Conservation (phyloP, 495 filamentous ascomycete genomes). For the Hypoxylon fragiforme region DNA sequence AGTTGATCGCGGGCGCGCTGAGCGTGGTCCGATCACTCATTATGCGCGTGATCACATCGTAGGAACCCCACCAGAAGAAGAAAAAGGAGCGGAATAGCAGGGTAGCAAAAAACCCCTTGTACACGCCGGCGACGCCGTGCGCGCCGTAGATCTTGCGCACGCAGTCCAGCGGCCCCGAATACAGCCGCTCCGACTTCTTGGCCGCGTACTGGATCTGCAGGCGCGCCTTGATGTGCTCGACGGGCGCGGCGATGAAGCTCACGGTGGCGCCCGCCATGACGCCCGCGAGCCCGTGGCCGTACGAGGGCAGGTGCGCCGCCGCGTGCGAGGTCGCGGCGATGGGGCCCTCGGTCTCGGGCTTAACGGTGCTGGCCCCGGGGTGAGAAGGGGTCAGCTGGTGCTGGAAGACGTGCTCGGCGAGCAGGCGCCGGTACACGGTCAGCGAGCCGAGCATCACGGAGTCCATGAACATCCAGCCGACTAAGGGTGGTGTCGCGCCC, state of each 20-base stretch:
- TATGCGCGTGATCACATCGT: slow-evolving; percentile 75
- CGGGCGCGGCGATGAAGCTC: slow-evolving; percentile 86
- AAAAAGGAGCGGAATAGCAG: slow-evolving; percentile 90
- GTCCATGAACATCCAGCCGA: slow-evolving; percentile 99
- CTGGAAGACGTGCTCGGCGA: slow-evolving; percentile 75
- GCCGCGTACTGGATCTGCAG: slow-evolving; percentile 90
- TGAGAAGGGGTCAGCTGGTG: slow-evolving; percentile 51
- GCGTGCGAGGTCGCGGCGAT: slow-evolving; percentile 24
- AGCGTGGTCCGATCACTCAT: slow-evolving; percentile 69
- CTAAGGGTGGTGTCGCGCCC: slow-evolving; percentile 83
- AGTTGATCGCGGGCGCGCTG: slow-evolving; percentile 81
- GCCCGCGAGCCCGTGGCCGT: slow-evolving; percentile 86
- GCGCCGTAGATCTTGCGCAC: slow-evolving; percentile 62
- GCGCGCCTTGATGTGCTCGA: slow-evolving; percentile 94
- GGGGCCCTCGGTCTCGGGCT: slow-evolving; percentile 19
- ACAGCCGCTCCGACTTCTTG: slow-evolving; percentile 71
- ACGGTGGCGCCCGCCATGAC: slow-evolving; percentile 87
- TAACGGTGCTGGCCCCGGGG: slow-evolving; percentile 4
- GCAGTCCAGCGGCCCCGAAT: slow-evolving; percentile 86
- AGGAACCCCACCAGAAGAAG: slow-evolving; percentile 96
- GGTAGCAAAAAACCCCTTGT: slow-evolving; percentile 82
- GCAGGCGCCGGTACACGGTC: slow-evolving; percentile 80
- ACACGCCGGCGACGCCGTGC: slow-evolving; percentile 79
- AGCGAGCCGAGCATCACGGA: slow-evolving; percentile 91
- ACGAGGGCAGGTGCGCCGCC: slow-evolving; percentile 62